These are phyloP conservation scores for Phytophthora citricola DNA, from an alignment of 352 stramenopile species.

Conservation along the genomic window DNA sequence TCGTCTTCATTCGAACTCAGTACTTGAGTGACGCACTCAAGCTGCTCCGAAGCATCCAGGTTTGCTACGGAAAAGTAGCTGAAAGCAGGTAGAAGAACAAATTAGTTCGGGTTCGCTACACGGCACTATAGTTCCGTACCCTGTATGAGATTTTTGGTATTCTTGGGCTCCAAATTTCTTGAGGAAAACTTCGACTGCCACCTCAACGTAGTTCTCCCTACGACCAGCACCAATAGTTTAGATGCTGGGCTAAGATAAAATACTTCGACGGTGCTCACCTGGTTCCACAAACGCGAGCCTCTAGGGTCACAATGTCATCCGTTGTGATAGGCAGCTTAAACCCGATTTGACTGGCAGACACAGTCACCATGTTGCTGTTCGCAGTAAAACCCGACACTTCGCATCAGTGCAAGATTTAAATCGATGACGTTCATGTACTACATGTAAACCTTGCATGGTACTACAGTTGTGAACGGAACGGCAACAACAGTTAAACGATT, in stretches of 20 bases:
- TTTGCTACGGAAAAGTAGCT: slow-evolving; percentile 77
- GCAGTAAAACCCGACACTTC: too few relatives aligned
- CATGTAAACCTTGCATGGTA: too few relatives aligned
- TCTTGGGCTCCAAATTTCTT: slow-evolving; percentile 51
- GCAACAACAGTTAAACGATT: too few relatives aligned
- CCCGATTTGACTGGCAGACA: slow-evolving; percentile 29
- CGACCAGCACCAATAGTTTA: slow-evolving; percentile 11
- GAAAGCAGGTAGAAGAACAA: not conserved
- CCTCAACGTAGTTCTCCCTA: slow-evolving; percentile 69
- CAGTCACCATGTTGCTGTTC: too few relatives aligned
- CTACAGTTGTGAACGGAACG: too few relatives aligned
- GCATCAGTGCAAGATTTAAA: too few relatives aligned
- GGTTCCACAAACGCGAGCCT: slow-evolving; percentile 59
- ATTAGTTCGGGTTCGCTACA: not conserved
- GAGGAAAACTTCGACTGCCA: slow-evolving; percentile 77
- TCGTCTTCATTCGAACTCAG: slow-evolving; percentile 62
- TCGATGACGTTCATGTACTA: too few relatives aligned
- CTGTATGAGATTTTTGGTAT: slow-evolving; percentile 65
- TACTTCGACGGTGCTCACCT: slow-evolving; percentile 32
- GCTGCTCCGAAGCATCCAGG: slow-evolving; percentile 58
- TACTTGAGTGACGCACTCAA: slow-evolving; percentile 59
- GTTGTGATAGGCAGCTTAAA: slow-evolving; percentile 78
- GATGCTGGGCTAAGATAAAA: too few relatives aligned
- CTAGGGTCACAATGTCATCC: slow-evolving; percentile 71
- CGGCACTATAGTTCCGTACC: slow-evolving; percentile 20